phyloP scores from a whole-genome alignment of 352 stramenopile species.

The Phytopythium montanum region DNA sequence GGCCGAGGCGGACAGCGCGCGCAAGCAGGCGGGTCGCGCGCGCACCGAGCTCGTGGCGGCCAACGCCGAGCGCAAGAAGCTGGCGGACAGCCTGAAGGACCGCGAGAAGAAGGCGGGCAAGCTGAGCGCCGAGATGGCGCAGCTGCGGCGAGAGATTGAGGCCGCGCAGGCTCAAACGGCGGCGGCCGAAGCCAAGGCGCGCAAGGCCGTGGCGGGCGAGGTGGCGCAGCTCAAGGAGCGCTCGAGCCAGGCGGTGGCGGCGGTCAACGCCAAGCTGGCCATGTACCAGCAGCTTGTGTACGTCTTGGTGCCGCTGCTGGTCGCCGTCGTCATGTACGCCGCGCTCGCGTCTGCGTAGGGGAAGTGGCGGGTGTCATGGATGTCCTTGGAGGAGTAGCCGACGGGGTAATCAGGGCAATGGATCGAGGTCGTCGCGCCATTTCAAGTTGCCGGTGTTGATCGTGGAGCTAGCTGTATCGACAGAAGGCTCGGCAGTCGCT shows the following conservation, averaged over 20 bases:
- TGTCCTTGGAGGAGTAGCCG: not conserved
- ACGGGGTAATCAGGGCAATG: not conserved
- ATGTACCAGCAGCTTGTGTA: conserved; percentile 57
- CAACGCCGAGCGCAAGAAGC: conserved; percentile 43
- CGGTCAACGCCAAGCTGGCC: conserved; percentile 37
- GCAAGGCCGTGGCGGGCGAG: conserved; percentile 34
- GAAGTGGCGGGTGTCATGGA: not conserved
- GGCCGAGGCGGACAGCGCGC: conserved; percentile 54
- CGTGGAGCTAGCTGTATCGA: too few species aligned
- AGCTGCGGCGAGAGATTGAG: conserved; percentile 38
- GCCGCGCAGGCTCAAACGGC: conserved; percentile 18
- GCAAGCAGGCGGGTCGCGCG: conserved; percentile 57
- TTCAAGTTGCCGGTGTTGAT: too few species aligned
- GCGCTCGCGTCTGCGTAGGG: conserved; percentile 45
- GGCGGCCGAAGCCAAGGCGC: conserved; percentile 21
- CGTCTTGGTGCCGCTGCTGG: conserved; percentile 46
- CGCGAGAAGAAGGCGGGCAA: conserved; percentile 73
- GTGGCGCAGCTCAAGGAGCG: conserved; percentile 35
- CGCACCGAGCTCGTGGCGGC: conserved; percentile 41
- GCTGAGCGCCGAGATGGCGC: conserved; percentile 47
- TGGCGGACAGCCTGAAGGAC: conserved; percentile 50
- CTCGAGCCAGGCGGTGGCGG: conserved; percentile 21
- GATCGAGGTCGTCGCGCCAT: not conserved
- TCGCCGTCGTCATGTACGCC: conserved; percentile 49
- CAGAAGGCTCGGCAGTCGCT: too few species aligned